Evolutionary conservation across 306 rosid genomes (phyloP).

Genomic region (Gastrolobium villosum): DNA sequence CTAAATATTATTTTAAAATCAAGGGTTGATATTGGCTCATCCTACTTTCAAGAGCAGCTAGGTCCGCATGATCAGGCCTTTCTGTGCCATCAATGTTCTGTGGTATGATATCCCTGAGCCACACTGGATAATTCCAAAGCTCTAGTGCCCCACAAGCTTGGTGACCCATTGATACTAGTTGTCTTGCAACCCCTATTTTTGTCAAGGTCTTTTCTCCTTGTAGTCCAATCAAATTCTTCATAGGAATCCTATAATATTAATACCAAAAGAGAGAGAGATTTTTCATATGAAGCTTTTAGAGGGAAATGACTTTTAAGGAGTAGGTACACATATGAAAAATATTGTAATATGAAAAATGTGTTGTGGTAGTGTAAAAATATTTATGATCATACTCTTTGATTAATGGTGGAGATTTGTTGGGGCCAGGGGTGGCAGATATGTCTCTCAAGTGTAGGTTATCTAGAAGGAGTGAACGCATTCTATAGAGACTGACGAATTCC

Average conservation of each 20-base stretch:
- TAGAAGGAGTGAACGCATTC: constrained; percentile 70
- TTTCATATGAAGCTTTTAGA: not conserved
- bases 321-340: too few relatives aligned
- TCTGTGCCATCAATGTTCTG: constrained; percentile 63
- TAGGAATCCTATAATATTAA: constrained; percentile 51
- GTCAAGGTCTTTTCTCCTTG: constrained; percentile 54
- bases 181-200: constrained; percentile 57
- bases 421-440: constrained; percentile 53
- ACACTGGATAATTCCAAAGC: constrained; percentile 70
- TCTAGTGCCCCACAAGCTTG: constrained; percentile 71
- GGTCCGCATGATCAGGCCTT: constrained; percentile 64
- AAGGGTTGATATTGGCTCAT: not conserved
- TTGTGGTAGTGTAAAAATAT: too few relatives aligned
- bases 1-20: not conserved
- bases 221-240: constrained; percentile 57
- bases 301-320: not conserved
- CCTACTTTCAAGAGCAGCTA: constrained; percentile 70
- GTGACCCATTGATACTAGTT: constrained; percentile 78
- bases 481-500: constrained; percentile 63
- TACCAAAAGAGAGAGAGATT: not conserved
- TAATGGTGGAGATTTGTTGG: constrained; percentile 64
- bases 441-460: constrained; percentile 55
- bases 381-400: constrained; percentile 49
- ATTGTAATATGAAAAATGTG: too few relatives aligned
- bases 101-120: constrained; percentile 54